Evolutionary conservation across 2,329 filamentous ascomycete species (phyloP).

Genomic region (Metarhizium brunneum): DNA sequence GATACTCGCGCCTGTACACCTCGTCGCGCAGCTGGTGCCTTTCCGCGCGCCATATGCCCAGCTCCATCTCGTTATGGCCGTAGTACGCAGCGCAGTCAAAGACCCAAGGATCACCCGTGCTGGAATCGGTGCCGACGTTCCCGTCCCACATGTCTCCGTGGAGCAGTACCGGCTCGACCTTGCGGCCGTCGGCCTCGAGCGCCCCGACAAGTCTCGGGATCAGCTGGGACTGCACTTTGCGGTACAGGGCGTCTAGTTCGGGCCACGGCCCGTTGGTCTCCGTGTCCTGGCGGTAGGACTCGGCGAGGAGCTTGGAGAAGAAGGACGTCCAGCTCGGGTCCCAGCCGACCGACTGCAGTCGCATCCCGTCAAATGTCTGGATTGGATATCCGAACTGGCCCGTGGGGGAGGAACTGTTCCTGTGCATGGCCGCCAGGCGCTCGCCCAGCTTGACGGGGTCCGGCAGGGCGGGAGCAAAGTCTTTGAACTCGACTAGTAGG

Average conservation of each 20-base stretch:
- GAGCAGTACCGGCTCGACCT: neutral
- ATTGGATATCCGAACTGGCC: neutral
- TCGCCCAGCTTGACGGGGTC: neutral
- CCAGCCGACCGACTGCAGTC: neutral
- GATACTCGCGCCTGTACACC: neutral
- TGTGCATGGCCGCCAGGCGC: neutral
- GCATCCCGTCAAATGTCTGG: neutral
- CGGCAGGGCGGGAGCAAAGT: neutral
- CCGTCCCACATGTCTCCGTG: neutral
- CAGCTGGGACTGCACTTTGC: neutral
- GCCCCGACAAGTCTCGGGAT: neutral
- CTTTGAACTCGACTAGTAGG: too few species aligned
- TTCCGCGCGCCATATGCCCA: neutral
- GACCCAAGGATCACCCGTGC: neutral
- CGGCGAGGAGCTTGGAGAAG: neutral
- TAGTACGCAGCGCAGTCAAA: neutral
- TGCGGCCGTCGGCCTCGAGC: neutral
- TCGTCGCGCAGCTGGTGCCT: neutral
- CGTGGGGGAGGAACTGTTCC: neutral
- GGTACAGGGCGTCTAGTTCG: neutral
- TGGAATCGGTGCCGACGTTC: neutral
- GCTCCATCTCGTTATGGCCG: neutral
- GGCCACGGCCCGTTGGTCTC: neutral
- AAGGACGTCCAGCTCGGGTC: neutral
- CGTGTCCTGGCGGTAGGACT: neutral